Conservation (phyloP, 208 protist genomes). For the Entamoeba nuttalli region DNA sequence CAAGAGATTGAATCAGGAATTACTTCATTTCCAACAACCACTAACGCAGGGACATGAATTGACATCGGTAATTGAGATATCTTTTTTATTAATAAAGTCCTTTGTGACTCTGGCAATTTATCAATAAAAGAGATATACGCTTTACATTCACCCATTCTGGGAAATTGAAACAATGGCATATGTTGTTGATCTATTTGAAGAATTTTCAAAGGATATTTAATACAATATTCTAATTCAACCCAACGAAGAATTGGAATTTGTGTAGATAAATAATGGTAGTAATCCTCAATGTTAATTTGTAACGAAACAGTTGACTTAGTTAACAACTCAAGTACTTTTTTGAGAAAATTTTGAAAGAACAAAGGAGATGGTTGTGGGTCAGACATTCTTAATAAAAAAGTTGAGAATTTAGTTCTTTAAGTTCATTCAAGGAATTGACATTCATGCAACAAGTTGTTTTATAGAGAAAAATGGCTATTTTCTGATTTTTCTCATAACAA, state of each 20-base stretch:
- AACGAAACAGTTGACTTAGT: too few species aligned
- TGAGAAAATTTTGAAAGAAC: too few species aligned
- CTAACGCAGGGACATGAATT: neutral
- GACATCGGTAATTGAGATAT: neutral
- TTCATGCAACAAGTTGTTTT: too few species aligned
- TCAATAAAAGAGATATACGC: neutral
- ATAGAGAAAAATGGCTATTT: too few species aligned
- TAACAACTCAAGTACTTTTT: too few species aligned
- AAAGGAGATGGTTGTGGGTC: too few species aligned
- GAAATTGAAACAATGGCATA: neutral
- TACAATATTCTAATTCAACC: neutral
- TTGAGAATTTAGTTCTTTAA: too few species aligned
- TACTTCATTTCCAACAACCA: neutral
- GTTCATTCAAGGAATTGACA: too few species aligned
- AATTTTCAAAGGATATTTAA: neutral
- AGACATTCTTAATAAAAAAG: too few species aligned
- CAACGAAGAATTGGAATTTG: neutral
- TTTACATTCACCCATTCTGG: neutral
- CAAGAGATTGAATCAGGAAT: neutral
- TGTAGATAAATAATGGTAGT: neutral
- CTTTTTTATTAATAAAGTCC: neutral
- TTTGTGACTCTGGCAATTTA: neutral
- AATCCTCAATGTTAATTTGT: neutral
- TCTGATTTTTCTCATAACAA: too few species aligned
- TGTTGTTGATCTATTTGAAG: neutral